Base-by-base conservation (phyloP, 2,329 filamentous ascomycete genomes). In the Epichloe bromicola region DNA sequence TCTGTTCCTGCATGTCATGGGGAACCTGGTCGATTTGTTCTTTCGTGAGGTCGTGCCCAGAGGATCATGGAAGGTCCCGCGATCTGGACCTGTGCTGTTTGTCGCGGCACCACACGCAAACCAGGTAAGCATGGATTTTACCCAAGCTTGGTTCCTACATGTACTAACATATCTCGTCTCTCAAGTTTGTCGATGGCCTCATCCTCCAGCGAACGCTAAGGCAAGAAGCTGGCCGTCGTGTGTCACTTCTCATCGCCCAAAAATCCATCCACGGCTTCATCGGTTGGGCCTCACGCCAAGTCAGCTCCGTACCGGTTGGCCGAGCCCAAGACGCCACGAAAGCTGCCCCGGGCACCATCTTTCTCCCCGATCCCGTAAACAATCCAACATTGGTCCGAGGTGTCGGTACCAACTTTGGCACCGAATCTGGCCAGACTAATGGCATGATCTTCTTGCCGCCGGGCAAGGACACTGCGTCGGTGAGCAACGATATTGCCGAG, bases 81-180 rank as follows among this genome's bases (percentile, higher is more conserved):
- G 85, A 61, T 79, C 81, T 56, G 93, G 90, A 0, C 90, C 93
- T 1, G 80, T 98, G 56, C 87, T 98, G 53, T 93, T 98, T 62
- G 93, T 98, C 58, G 93, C 90, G 43, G 93, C 91, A 50, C 93
- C 93, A 58, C 93, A 98, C 74, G 91, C 91, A 54, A 98, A 98
- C 67, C 88, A 93, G 79, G 85, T 88, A 70, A 54, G 75, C 10
- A 8, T 20, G 11, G 12, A 14, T 8, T 23, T 11, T 30, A 30
- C 30, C 30, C 30, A 30, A 30, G 30, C 30, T 30, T 30, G 30
- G 30, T 8, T 30, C 30, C 10, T 30, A 30, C 17, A 23, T 41
- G 30, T 20, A 30, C 30, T 49, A 36, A 37, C 20, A 8, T 19
- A 11, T 26, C 40, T 34, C 37, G 4, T 47, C 1, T 23, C 39